phyloP scores from a whole-genome alignment of 2,329 filamentous ascomycete species.

The Venturia oleaginea region DNA sequence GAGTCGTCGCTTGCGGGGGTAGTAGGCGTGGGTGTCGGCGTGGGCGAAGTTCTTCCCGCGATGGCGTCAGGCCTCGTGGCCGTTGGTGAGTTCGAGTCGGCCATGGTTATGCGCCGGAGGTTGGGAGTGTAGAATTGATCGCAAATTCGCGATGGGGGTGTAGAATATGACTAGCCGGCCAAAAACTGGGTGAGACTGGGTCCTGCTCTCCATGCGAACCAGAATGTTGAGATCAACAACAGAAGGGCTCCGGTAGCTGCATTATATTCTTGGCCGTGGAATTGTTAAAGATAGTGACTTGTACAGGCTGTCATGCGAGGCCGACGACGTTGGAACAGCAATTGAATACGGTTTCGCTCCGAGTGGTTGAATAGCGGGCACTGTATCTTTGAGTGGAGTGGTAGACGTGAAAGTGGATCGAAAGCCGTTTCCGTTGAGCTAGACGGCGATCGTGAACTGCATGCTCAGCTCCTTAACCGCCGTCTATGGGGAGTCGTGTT shows the following conservation, averaged over 20 bases:
- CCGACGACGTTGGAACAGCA: not conserved
- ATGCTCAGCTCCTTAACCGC: not conserved
- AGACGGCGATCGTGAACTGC: not conserved
- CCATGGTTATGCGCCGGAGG: not conserved
- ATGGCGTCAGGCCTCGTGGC: not conserved
- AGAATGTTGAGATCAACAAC: not conserved
- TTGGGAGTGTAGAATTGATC: not conserved
- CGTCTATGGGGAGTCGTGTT: not conserved
- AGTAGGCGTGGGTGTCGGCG: not conserved
- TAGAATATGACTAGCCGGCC: not conserved
- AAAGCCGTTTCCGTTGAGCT: not conserved
- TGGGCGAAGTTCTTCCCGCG: not conserved
- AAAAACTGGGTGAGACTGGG: not conserved
- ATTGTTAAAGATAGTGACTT: not conserved
- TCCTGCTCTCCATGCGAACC: not conserved
- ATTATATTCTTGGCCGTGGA: not conserved
- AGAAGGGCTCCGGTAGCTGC: not conserved
- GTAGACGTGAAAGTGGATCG: not conserved
- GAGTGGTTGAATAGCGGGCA: not conserved
- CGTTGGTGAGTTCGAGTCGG: not conserved
- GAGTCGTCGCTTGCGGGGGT: constrained; percentile 1
- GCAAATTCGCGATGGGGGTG: not conserved
- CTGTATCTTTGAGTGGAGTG: not conserved
- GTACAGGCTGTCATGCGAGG: not conserved
- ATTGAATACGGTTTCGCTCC: not conserved